phyloP scores from a whole-genome alignment of 208 protist species.

The Trypanosoma boissoni region DNA sequence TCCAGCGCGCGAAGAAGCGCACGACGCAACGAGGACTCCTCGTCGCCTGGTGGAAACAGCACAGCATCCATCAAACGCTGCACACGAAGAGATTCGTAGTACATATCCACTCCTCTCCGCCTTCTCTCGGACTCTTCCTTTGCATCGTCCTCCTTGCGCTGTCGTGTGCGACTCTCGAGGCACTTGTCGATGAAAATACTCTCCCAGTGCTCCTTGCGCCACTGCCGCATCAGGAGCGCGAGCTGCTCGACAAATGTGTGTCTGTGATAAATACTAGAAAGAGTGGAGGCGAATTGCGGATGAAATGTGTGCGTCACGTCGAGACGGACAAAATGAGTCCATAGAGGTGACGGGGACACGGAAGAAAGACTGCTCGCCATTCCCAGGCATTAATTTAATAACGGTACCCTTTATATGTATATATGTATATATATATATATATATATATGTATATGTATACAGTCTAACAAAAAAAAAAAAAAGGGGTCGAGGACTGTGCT shows the following conservation, averaged over 20 bases:
- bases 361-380: constrained; percentile 5
- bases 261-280: constrained; percentile 8
- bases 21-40: constrained; percentile 1
- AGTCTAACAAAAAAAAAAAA: constrained; percentile 1
- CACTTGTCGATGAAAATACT: constrained; percentile 2
- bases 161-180: not conserved
- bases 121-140: not conserved
- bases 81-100: constrained; percentile 65
- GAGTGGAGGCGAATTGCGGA: constrained; percentile 1
- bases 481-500: not conserved
- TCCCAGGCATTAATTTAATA: no score
- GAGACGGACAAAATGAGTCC: constrained; percentile 18
- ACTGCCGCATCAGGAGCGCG: constrained; percentile 22
- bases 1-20: constrained; percentile 54
- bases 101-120: constrained; percentile 23
- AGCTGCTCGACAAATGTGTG: constrained; percentile 10
- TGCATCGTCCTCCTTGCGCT: not conserved
- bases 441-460: not conserved
- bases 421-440: no score
- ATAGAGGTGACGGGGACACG: not conserved
- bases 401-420: no score
- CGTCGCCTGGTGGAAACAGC: constrained; percentile 21
- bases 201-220: constrained; percentile 6
- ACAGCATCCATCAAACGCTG: constrained; percentile 57
- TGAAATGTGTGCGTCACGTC: constrained; percentile 23